Percentiles rank a stretch among this genome's conserved stretches.
Conservation (phyloP, 345 rosid species). For the Iberis pinnata region DNA sequence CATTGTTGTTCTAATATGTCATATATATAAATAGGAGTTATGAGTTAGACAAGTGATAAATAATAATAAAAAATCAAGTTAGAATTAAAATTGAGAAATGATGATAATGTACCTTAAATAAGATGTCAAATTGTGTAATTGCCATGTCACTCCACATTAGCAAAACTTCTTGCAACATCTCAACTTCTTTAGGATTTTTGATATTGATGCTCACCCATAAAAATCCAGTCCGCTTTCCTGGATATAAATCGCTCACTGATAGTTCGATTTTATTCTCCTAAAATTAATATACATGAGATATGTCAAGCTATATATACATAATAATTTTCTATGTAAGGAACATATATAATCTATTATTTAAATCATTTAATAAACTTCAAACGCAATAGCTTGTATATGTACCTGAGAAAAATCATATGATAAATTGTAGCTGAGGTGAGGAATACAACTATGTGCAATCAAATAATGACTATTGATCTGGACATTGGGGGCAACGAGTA, state of each 20-base stretch:
- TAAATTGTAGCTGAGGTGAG: conserved; percentile 5
- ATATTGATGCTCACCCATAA: conserved; percentile 8
- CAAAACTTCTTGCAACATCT: conserved; percentile 9
- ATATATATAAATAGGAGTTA: neutral
- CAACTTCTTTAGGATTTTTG: conserved; percentile 12
- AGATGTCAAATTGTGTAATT: conserved; percentile 16
- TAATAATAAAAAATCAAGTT: too few species aligned
- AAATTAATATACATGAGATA: conserved; percentile 1
- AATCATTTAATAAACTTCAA: too few species aligned
- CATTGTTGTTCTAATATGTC: conserved; percentile 6
- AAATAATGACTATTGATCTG: neutral
- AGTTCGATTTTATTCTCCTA: conserved; percentile 12
- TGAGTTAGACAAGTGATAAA: neutral
- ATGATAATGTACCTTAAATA: conserved; percentile 16
- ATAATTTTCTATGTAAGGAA: too few species aligned
- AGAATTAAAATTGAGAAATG: too few species aligned
- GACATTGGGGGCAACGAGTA: conserved; percentile 9
- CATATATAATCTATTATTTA: too few species aligned
- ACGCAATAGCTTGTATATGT: neutral
- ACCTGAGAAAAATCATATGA: conserved; percentile 20
- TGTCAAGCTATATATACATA: neutral
- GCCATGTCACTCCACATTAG: neutral
- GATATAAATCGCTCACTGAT: neutral
- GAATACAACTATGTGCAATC: neutral
- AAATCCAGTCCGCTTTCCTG: neutral